Evolutionary conservation across 2,329 filamentous ascomycete species (phyloP), one percentile per base, ranked within the genome.

Genomic region (Byssoonygena ceratinophila): DNA sequence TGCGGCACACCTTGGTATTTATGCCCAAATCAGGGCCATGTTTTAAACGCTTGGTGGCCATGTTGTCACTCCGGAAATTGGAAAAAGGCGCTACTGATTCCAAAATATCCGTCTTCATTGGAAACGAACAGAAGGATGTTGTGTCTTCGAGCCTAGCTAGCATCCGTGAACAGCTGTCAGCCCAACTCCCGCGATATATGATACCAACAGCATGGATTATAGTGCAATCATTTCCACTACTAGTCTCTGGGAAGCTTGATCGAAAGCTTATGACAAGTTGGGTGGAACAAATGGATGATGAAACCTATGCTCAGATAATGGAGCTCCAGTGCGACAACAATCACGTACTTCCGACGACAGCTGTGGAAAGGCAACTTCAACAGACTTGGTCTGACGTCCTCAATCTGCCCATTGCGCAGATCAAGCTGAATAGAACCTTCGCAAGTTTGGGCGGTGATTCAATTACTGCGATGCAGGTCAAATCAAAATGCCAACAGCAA

Each of bases 11-110:
- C 27, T 53, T 66, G 3, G 64, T 67, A 0, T 54, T 69, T 9
- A 61, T 70, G 39, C 65, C 67, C 1, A 66, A 67, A 52, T 54
- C 60, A 6, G 68, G 68, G 0, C 64, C 63, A 16, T 63, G 62
- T 3, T 60, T 64, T 46, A 61, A 63, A 3, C 61, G 61, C 23
- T 46, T 70, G 14, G 63, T 63, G 3, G 63, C 63, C 1, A 61
- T 68, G 25, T 18, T 69, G 11, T 65, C 66, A 5, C 56, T 65
- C n/a, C 14, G 34, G 18, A n/a, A 37, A 2, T 37, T 37, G 34
- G 34, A 37, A 16, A 18, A 3, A 14, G 2, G 18, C 9, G n/a
- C 7, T 18, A 4, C 9, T 37, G 5, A 16, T 37, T 34, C 34
- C 34, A 18, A 18, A 16, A 37, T n/a, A 16, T n/a, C n/a, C 2